Base-by-base conservation (phyloP, 495 filamentous ascomycete species). In the Neurospora sp. region DNA sequence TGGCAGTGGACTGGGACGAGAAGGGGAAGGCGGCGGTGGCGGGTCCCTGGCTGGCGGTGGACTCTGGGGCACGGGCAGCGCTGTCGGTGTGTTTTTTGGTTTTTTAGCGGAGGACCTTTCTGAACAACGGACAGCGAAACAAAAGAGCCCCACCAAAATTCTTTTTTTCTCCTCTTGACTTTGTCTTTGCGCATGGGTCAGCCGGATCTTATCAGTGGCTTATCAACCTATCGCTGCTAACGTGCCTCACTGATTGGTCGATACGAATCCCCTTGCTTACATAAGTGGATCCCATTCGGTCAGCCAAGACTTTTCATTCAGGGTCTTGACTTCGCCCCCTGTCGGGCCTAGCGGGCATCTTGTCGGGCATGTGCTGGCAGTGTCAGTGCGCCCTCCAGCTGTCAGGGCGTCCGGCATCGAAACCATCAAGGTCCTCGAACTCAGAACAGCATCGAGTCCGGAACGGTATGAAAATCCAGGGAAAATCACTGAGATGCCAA, bases 181-280 rank as follows among this genome's bases (percentile, higher is more conserved):
- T 74, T 74, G 71, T 72, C 71, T 69, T 72, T 60, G 7, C 12
- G 4, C 70, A 23, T 49, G 73, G 62, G 70, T 71, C 41, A 27
- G 39, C 31, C 73, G 16, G 60, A 72, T 72, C 62, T 74, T 74
- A 74, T 74, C 73, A 39, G 44, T 72, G 14, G 23, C 37, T 66
- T 72, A 73, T 66, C 54, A 66, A 12, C 54, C 31, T 66, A 66
- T 66, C 54, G 6, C 6, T 14, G 20, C 5, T 6, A 27, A 27
- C 49, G 20, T 20, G 49, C 23, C 0, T 3, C 7, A 2, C 2
- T 66, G 23, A 66, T 66, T 66, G 27, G 54, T 18, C 54, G 6
- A 66, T 35, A 66, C 0, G 14, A 6, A 7, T 5, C 10, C 23
- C 54, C 54, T 14, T 35, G 54, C 54, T 66, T 31, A 66, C 54